Base-by-base conservation (phyloP, 2,329 filamentous ascomycete genomes). In the Fusarium sublunatum region DNA sequence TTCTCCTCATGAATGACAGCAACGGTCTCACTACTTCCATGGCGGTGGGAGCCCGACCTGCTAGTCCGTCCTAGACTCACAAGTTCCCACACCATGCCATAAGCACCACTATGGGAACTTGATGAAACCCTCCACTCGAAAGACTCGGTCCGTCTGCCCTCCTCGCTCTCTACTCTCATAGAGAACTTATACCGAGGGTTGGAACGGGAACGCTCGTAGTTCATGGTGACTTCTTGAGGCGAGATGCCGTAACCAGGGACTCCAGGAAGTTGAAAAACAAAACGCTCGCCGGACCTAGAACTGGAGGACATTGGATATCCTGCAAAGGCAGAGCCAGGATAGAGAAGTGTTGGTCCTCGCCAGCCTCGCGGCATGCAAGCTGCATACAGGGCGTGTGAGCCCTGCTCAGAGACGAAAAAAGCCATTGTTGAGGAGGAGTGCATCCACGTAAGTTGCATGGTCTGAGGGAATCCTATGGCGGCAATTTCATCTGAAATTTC, bases 61-160 rank as follows among this genome's bases (percentile, higher is more conserved):
- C 41, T 47, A 5, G 8, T 31, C 1, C 36, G 32, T 2, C 65
- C 55, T 0, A 66, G 26, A 0, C 59, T 62, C 2, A 59, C 31
- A 0, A 68, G 65, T 10, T 68, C 58, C 65, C 65, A 68, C 1
- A 56, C 53, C 22, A 28, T 38, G 2, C 15, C 40, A 2, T 53
- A 59, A 10, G 42, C 19, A 7, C 26, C 10, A 12, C 15, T 59
- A 9, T 53, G 54, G 8, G 54, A 43, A 43, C 49, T 50, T 6
- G 55, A 31, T 1, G 64, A 58, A 2, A 26, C n/a, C 0, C 47
- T 41, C 64, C 64, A 67, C 8, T 67, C 64, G 0, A 67, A 67
- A 0, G 41, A 39, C 25, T 67, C 60, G 10, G 50, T 53, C 6
- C 52, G 34, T 1, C 42, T 32, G 22, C 26, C 36, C 1, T 22